Evolutionary conservation across 2,329 filamentous ascomycete species (phyloP).

Genomic region (Lecanoromycetidae sp.): DNA sequence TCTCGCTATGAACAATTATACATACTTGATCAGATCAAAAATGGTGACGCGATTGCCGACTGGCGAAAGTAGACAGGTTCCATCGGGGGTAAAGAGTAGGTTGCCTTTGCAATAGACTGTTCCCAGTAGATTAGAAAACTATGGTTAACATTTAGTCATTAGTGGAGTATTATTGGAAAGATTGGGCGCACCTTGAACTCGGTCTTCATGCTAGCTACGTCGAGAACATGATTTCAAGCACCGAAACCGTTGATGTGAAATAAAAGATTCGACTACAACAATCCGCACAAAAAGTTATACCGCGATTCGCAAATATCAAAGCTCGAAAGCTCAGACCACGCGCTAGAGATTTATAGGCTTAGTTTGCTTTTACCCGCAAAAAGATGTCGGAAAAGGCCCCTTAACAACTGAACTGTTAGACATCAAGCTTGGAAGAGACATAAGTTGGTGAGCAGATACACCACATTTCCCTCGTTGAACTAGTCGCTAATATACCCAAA

Average conservation of each 20-base stretch:
- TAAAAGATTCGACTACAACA: not conserved
- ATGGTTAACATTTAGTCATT: constrained; percentile 9
- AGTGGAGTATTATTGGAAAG: not conserved
- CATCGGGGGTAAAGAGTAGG: constrained; percentile 90
- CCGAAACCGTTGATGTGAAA: not conserved
- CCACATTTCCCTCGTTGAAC: too few relatives aligned
- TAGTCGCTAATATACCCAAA: too few relatives aligned
- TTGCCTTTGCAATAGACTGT: constrained; percentile 98
- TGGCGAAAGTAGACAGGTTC: constrained; percentile 86
- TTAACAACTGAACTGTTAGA: too few relatives aligned
- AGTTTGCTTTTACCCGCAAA: not conserved
- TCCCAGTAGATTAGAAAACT: constrained; percentile 97
- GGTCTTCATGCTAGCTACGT: constrained; percentile 66
- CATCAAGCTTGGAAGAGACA: too few relatives aligned
- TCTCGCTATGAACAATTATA: not conserved
- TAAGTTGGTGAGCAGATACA: too few relatives aligned
- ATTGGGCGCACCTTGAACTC: constrained; percentile 69
- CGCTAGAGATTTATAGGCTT: not conserved
- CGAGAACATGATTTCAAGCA: not conserved
- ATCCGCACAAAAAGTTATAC: not conserved
- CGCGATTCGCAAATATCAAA: not conserved
- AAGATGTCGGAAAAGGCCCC: not conserved
- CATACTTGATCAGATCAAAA: constrained; percentile 90
- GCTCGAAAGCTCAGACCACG: constrained; percentile 1
- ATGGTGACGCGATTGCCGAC: constrained; percentile 93